Conservation (phyloP, 2,329 filamentous ascomycete genomes). For the Teratosphaeria gauchensis region DNA sequence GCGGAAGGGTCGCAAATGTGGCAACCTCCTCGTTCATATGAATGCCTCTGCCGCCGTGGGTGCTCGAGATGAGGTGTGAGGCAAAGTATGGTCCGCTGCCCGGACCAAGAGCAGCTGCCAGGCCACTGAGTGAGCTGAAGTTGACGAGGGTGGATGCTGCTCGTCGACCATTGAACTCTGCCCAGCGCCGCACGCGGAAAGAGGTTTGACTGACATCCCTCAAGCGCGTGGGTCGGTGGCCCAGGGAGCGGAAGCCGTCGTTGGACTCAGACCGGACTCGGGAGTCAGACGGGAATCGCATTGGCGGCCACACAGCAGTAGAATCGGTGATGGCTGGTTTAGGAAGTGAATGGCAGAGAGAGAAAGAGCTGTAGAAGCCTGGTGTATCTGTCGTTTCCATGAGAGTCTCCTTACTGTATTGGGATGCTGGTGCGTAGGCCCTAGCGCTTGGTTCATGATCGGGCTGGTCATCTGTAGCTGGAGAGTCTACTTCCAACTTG, state of each 20-base stretch:
- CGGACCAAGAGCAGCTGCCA: conserved; percentile 21
- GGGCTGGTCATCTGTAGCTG: conserved; percentile 10
- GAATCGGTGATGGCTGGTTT: conserved; percentile 29
- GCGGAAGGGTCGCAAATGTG: conserved; percentile 65
- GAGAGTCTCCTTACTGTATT: conserved; percentile 41
- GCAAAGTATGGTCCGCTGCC: conserved; percentile 14
- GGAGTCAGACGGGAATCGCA: conserved; percentile 53
- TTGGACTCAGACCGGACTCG: conserved; percentile 44
- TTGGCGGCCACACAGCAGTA: conserved; percentile 61
- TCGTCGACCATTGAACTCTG: conserved; percentile 46
- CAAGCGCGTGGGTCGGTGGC: conserved; percentile 42
- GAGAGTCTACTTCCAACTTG: conserved; percentile 28
- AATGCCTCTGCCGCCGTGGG: conserved; percentile 32
- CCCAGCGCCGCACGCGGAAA: conserved; percentile 69
- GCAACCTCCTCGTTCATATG: conserved; percentile 44
- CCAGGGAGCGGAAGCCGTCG: conserved; percentile 33
- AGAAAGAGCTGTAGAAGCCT: conserved; percentile 55
- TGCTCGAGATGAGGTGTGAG: conserved; percentile 10
- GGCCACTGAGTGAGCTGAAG: conserved; percentile 14
- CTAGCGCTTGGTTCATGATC: conserved; percentile 12
- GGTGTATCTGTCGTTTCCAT: conserved; percentile 36
- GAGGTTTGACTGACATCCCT: conserved; percentile 56
- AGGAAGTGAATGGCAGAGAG: conserved; percentile 50
- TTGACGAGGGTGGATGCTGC: conserved; percentile 19
- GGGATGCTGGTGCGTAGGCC: conserved; percentile 11